Evolutionary conservation across 2,329 filamentous ascomycete species (phyloP).

Genomic region (Pseudopyrenochaeta lycopersici): DNA sequence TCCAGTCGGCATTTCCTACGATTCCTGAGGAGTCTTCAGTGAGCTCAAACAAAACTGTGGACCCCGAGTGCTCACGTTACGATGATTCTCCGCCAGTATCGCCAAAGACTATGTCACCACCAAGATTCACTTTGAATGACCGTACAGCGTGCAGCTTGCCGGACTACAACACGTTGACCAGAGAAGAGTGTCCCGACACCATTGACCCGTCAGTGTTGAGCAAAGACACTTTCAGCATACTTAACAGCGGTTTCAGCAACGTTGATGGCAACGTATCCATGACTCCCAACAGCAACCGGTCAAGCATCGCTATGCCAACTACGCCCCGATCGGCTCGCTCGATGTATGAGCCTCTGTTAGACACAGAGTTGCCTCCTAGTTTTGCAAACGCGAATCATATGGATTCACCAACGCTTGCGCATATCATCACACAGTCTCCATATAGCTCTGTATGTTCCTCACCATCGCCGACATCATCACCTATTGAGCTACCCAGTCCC

Average conservation of each 20-base stretch:
- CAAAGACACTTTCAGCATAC: slow-evolving; percentile 29
- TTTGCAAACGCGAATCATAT: slow-evolving; percentile 4
- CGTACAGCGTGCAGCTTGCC: slow-evolving; percentile 27
- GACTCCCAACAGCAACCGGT: slow-evolving; percentile 12
- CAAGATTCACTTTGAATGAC: slow-evolving; percentile 19
- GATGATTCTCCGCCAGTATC: slow-evolving; percentile 49
- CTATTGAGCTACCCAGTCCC: slow-evolving; percentile 11
- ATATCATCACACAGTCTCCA: slow-evolving; percentile 12
- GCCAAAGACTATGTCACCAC: slow-evolving; percentile 45
- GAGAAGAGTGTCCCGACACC: slow-evolving; percentile 30
- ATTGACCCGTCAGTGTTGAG: slow-evolving; percentile 38
- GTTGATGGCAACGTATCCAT: slow-evolving; percentile 12
- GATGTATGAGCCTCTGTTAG: slow-evolving; percentile 32
- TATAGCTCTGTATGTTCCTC: slow-evolving; percentile 29
- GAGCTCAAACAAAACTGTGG: slow-evolving; percentile 16
- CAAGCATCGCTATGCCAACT: slow-evolving; percentile 20
- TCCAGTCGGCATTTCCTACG: slow-evolving; percentile 34
- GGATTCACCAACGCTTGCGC: slow-evolving; percentile 19
- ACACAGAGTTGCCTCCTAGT: slow-evolving; percentile 29
- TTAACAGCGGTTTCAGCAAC: slow-evolving; percentile 26
- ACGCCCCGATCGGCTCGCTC: slow-evolving; percentile 15
- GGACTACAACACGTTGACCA: slow-evolving; percentile 43
- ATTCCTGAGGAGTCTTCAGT: slow-evolving; percentile 36
- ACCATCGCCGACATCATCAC: slow-evolving; percentile 20
- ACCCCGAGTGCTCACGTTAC: slow-evolving; percentile 16